Conservation (phyloP, 2,329 filamentous ascomycete genomes). For the Stemphylium vesicarium region DNA sequence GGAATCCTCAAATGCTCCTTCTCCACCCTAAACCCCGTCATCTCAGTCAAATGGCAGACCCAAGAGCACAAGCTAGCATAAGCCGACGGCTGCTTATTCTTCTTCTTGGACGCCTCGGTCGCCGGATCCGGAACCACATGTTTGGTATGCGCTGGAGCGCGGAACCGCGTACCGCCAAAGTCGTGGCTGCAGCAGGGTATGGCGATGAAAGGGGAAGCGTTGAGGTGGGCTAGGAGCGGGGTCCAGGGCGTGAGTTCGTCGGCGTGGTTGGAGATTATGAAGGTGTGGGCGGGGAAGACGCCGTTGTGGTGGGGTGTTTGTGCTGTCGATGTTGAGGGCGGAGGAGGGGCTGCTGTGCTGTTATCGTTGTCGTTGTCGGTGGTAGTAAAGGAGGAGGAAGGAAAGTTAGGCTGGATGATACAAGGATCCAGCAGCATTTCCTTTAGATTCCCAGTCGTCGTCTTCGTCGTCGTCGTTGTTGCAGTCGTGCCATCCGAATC, state of each 20-base stretch:
- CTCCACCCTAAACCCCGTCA: slow-evolving; percentile 78
- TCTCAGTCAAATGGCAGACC: slow-evolving; percentile 70
- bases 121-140: slow-evolving; percentile 26
- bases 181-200: slow-evolving; percentile 96
- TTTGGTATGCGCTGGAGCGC: slow-evolving; percentile 57
- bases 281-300: slow-evolving; percentile 74
- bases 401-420: slow-evolving; percentile 37
- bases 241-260: slow-evolving; percentile 98
- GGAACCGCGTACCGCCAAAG: slow-evolving; percentile 75
- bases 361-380: not conserved
- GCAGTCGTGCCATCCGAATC: too few species aligned
- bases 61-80: slow-evolving; percentile 86
- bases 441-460: slow-evolving; percentile 58
- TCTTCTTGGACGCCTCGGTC: slow-evolving; percentile 35
- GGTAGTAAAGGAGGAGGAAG: not conserved
- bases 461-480: slow-evolving; percentile 42
- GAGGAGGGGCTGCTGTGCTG: not conserved
- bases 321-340: slow-evolving; percentile 27
- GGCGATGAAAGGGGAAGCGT: slow-evolving; percentile 80
- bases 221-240: slow-evolving; percentile 80
- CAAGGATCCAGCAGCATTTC: slow-evolving; percentile 68
- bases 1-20: slow-evolving; percentile 89
- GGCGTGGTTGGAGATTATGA: slow-evolving; percentile 96
- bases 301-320: slow-evolving; percentile 60
- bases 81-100: slow-evolving; percentile 64